Conservation (phyloP, 2,329 filamentous ascomycete genomes). For the Colletotrichum eremochloae region DNA sequence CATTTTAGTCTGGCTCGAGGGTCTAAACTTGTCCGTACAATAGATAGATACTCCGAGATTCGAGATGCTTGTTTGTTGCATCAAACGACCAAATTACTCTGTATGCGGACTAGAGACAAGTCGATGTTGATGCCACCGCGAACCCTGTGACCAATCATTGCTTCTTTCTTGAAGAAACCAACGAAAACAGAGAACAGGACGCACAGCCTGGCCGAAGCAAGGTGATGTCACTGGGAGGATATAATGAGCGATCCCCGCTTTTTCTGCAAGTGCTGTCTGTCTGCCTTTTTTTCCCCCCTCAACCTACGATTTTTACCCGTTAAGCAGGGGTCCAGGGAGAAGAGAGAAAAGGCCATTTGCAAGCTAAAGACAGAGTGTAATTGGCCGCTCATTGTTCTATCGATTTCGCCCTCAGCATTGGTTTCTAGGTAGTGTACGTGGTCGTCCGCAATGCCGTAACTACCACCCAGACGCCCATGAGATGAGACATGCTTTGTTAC, state of each 20-base stretch:
- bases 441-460: background rate
- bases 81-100: conserved; percentile 24
- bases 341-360: background rate
- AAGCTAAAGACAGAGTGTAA: background rate
- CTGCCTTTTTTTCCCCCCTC: background rate
- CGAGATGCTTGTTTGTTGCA: conserved; percentile 23
- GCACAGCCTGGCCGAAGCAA: conserved; percentile 6
- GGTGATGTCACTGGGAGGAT: conserved; percentile 32
- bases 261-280: conserved; percentile 36
- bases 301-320: conserved; percentile 7
- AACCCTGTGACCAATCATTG: conserved; percentile 1
- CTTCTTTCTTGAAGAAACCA: conserved; percentile 15
- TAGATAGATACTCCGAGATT: background rate
- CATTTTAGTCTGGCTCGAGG: conserved; percentile 25
- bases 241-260: conserved; percentile 23
- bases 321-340: conserved; percentile 28
- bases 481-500: conserved; percentile 11
- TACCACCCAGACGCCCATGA: background rate
- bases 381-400: conserved; percentile 4
- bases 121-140: background rate
- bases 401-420: conserved; percentile 1
- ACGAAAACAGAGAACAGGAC: conserved; percentile 24
- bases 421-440: background rate
- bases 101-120: conserved; percentile 3
- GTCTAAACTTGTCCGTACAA: background rate